phyloP scores from a whole-genome alignment of 495 filamentous ascomycete species.

The Trichoderma gamsii region DNA sequence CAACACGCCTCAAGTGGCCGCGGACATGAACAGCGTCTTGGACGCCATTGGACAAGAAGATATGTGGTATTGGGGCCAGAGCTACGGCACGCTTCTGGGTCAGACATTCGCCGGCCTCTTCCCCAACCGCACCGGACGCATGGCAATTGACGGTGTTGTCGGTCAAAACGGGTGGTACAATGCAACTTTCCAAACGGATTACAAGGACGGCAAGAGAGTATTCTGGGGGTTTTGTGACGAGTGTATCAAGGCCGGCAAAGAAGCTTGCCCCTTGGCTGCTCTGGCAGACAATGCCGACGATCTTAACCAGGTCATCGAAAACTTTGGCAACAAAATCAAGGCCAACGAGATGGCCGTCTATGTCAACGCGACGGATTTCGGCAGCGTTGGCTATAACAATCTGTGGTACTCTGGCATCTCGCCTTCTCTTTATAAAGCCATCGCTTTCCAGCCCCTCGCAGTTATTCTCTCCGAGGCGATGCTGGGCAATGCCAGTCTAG shows the following conservation, averaged over 20 bases:
- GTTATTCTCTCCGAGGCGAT: slow-evolving; percentile 31
- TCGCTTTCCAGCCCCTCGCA: slow-evolving; percentile 31
- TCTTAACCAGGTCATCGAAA: slow-evolving; percentile 26
- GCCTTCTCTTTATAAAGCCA: slow-evolving; percentile 32
- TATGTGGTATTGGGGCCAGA: slow-evolving; percentile 58
- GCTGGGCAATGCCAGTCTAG: slow-evolving; percentile 37
- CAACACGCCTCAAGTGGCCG: slow-evolving; percentile 45
- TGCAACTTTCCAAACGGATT: slow-evolving; percentile 9
- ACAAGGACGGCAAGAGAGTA: slow-evolving; percentile 32
- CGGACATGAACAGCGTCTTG: slow-evolving; percentile 46
- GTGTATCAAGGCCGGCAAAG: slow-evolving; percentile 33
- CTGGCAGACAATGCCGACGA: slow-evolving; percentile 27
- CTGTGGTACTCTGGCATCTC: slow-evolving; percentile 35
- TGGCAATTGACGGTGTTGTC: slow-evolving; percentile 40
- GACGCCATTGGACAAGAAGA: slow-evolving; percentile 37
- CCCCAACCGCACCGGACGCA: slow-evolving; percentile 33
- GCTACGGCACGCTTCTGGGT: slow-evolving; percentile 58
- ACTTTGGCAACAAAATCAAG: slow-evolving; percentile 24
- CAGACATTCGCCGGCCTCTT: slow-evolving; percentile 45
- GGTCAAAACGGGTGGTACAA: slow-evolving; percentile 29
- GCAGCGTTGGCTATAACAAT: slow-evolving; percentile 31
- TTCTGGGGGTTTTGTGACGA: slow-evolving; percentile 39
- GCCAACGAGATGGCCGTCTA: slow-evolving; percentile 36
- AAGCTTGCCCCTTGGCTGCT: slow-evolving; percentile 30
- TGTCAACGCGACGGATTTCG: slow-evolving; percentile 34